Evolutionary conservation across 2,329 filamentous ascomycete genomes (phyloP).

Genomic region (Didymella pomorum): DNA sequence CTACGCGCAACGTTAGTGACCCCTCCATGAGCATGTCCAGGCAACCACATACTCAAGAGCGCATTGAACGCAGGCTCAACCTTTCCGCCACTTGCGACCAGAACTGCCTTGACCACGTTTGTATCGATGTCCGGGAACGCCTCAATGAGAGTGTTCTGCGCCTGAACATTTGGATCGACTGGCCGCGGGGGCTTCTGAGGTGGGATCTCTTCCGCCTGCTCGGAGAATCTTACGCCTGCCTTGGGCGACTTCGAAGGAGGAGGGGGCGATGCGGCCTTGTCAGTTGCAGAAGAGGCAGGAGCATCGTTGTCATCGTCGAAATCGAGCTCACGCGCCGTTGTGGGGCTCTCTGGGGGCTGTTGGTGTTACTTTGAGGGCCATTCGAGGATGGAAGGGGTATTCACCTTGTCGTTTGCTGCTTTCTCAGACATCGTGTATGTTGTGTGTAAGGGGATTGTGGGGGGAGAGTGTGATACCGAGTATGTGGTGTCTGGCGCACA

Average conservation of each 20-base stretch:
- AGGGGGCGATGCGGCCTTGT: conserved; percentile 43
- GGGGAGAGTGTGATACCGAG: conserved; percentile 2
- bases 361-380: conserved; percentile 6
- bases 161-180: conserved; percentile 80
- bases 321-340: conserved; percentile 64
- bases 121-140: conserved; percentile 88
- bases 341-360: conserved; percentile 49
- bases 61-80: conserved; percentile 97
- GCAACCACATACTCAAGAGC: conserved; percentile 71
- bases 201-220: conserved; percentile 63
- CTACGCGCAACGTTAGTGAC: conserved; percentile 38
- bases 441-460: neutral
- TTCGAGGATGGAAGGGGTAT: neutral
- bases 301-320: conserved; percentile 65
- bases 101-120: conserved; percentile 83
- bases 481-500: conserved; percentile 6
- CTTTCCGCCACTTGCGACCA: conserved; percentile 83
- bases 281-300: conserved; percentile 38
- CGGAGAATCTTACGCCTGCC: conserved; percentile 57
- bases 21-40: neutral
- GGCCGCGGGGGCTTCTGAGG: conserved; percentile 83
- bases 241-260: conserved; percentile 43
- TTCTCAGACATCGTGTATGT: conserved; percentile 19
- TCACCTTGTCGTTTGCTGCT: conserved; percentile 42
- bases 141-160: conserved; percentile 87